A percentile compares a stretch with the other conserved stretches of the same genome.
phyloP scores from a whole-genome alignment of 176 grass and related monocot genomes.

The Ampelocalamus luodianensis region DNA sequence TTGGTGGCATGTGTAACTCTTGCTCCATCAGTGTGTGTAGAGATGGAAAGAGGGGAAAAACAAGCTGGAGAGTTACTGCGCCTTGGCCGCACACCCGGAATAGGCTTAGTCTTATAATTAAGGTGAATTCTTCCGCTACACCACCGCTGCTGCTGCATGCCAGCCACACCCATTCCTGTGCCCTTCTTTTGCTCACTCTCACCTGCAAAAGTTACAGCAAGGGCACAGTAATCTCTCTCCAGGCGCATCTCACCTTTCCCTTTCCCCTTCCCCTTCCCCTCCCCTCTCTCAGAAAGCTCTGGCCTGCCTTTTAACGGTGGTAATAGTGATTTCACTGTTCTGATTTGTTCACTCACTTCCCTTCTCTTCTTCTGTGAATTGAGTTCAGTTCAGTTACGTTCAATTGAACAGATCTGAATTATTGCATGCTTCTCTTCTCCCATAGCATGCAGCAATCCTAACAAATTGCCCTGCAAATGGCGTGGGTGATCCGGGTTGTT shows the following conservation, averaged over 20 bases:
- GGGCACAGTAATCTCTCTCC: background rate
- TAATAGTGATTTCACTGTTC: conserved; percentile 33
- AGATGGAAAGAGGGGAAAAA: background rate
- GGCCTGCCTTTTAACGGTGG: conserved; percentile 40
- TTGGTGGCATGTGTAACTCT: conserved; percentile 8
- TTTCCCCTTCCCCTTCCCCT: background rate
- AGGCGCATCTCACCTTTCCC: background rate
- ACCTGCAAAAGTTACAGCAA: conserved; percentile 34
- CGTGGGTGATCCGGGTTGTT: conserved; percentile 52
- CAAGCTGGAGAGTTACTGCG: background rate
- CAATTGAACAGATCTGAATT: background rate
- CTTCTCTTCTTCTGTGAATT: background rate
- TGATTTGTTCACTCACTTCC: background rate
- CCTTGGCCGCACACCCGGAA: conserved; percentile 27
- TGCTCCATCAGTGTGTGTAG: too few relatives aligned
- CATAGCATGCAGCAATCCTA: background rate
- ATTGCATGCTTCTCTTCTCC: background rate
- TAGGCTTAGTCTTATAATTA: conserved; percentile 45
- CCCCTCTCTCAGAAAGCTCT: background rate
- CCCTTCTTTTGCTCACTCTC: background rate
- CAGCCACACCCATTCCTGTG: background rate
- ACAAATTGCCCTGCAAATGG: conserved; percentile 27
- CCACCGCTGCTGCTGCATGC: background rate
- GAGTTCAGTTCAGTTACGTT: background rate
- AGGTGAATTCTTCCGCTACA: background rate